phyloP scores from a whole-genome alignment of 345 rosid genomes.

The Salix arbutifolia region DNA sequence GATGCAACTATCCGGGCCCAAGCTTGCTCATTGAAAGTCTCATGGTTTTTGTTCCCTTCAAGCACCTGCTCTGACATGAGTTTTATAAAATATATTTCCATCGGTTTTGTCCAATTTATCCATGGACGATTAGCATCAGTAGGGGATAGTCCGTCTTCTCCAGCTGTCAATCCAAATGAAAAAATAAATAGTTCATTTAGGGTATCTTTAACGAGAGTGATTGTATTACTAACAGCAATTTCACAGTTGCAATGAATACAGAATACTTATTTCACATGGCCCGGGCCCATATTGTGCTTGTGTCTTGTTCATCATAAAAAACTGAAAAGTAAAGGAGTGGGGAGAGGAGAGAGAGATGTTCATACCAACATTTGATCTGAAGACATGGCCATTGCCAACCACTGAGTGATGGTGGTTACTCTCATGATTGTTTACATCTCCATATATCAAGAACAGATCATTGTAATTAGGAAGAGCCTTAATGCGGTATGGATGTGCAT shows the following conservation, averaged over 20 bases:
- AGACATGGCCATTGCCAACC: constrained; percentile 14
- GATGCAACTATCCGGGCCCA: constrained; percentile 22
- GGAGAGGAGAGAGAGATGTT: neutral
- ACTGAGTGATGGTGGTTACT: constrained; percentile 7
- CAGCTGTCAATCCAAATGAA: constrained; percentile 25
- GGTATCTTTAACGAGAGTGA: neutral
- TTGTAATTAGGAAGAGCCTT: constrained; percentile 42
- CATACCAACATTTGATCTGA: constrained; percentile 18
- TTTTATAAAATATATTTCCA: constrained; percentile 25
- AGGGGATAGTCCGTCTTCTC: constrained; percentile 28
- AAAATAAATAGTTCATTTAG: neutral
- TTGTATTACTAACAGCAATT: neutral
- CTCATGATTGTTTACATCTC: constrained; percentile 17
- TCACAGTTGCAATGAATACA: neutral
- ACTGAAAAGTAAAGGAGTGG: neutral
- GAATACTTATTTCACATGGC: neutral
- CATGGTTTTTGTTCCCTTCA: constrained; percentile 14
- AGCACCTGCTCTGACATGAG: constrained; percentile 24
- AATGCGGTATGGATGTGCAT: constrained; percentile 27
- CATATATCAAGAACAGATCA: constrained; percentile 48
- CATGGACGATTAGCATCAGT: constrained; percentile 15
- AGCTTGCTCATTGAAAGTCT: constrained; percentile 18
- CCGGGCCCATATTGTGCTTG: neutral
- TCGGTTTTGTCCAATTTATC: constrained; percentile 28
- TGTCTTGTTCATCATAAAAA: too few species aligned